Evolutionary conservation across 768 basidiomycete genomes (phyloP).

Genomic region (Pisolithus marmoratus): DNA sequence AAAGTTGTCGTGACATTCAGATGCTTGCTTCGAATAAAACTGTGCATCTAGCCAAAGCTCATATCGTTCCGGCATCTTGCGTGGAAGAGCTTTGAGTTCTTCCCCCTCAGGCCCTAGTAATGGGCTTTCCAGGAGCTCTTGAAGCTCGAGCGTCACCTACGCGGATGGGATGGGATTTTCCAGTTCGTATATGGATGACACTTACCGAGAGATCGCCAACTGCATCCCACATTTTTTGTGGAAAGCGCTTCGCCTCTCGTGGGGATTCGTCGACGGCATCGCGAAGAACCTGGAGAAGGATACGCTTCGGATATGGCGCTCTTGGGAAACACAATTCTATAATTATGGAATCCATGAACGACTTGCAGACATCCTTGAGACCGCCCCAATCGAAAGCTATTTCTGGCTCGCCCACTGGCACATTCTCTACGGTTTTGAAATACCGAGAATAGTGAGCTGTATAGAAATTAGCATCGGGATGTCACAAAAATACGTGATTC

Average conservation of each 20-base stretch:
- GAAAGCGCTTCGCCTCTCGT: slow-evolving; percentile 67
- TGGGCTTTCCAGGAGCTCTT: slow-evolving; percentile 57
- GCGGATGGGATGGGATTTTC: background rate
- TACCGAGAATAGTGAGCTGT: slow-evolving; percentile 69
- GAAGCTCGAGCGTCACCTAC: slow-evolving; percentile 61
- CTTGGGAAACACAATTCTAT: slow-evolving; percentile 76
- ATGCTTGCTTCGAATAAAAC: slow-evolving; percentile 52
- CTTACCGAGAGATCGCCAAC: slow-evolving; percentile 75
- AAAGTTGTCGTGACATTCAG: slow-evolving; percentile 42
- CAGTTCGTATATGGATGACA: slow-evolving; percentile 4
- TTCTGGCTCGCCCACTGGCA: slow-evolving; percentile 41
- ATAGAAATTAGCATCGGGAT: slow-evolving; percentile 2
- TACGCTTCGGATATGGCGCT: slow-evolving; percentile 58
- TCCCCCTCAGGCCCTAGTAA: slow-evolving; percentile 53
- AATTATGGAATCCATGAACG: slow-evolving; percentile 79
- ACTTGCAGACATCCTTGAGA: slow-evolving; percentile 59
- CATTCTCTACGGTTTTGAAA: slow-evolving; percentile 46
- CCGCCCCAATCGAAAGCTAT: slow-evolving; percentile 62
- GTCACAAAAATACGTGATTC: slow-evolving; percentile 16
- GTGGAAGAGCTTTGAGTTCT: slow-evolving; percentile 43
- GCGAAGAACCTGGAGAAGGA: slow-evolving; percentile 61
- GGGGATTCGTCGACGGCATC: slow-evolving; percentile 73
- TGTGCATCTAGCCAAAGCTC: slow-evolving; percentile 69
- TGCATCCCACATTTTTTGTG: slow-evolving; percentile 75
- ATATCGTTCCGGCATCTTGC: slow-evolving; percentile 54